Base-by-base conservation (phyloP, 768 basidiomycete genomes). In the Lentinula detonsa region DNA sequence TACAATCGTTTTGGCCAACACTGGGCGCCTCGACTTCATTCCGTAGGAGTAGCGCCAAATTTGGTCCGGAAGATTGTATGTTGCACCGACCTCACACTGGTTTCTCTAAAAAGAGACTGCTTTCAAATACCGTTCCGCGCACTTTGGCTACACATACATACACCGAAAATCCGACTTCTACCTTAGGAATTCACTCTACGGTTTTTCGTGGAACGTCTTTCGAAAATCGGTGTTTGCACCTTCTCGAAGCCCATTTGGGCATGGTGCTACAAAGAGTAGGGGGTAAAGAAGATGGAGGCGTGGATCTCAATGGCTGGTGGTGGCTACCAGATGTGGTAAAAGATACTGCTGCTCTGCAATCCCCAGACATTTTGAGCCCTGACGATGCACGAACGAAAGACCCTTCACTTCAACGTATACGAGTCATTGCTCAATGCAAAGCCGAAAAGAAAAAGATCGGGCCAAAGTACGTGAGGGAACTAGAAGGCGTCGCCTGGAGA, bases 271-370 rank as follows among this genome's bases (percentile, higher is more conserved):
- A 74, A 50, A 84, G 85, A 55, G 85, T 95, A 15, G 94, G 94
- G 4, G 93, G 94, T n/a, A 85, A 80, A 67, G 80, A 84, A n/a
- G 95, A 96, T 70, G 93, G 94, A 4, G 95, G 95, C 0, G 76
- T 97, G 46, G 95, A 97, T 72, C 77, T 96, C 21, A 70, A 88
- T 57, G 95, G 95, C 15, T 95, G 93, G 92, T 96, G 95, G 95
- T 93, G 87, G 88, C 75, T 96, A 4, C 93, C 90, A 39, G 55
- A 64, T 10, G 6, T 52, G 49, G 23, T 37, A 5, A 55, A 60
- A 33, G 45, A 58, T 39, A 28, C 34, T 39, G 37, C 16, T 55
- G 39, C 34, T 4, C 49, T 52, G 57, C 31, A 51, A 50, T 37
- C 18, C 21, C 40, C 23, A 42, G 16, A 56, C 31, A 21, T 50